Evolutionary conservation across 2,329 filamentous ascomycete genomes (phyloP).

Genomic region (Xylaria sp.): DNA sequence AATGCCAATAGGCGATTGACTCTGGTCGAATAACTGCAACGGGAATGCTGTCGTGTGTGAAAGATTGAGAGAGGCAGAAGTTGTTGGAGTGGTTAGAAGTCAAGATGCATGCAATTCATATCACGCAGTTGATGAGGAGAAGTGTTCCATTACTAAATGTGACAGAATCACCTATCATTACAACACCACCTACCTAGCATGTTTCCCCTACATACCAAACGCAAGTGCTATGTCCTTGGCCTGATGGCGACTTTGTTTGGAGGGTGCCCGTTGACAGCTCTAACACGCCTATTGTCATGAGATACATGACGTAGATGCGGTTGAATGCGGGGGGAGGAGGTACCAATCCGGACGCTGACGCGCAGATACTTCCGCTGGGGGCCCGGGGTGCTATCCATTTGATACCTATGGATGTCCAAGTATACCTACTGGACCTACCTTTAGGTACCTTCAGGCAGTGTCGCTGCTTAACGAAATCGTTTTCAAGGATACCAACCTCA

Average conservation of each 20-base stretch:
- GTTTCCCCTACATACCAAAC: too few relatives aligned
- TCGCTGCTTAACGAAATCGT: too few relatives aligned
- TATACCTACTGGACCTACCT: too few relatives aligned
- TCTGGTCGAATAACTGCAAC: not conserved
- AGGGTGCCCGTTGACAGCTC: conserved; percentile 15
- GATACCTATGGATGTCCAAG: too few relatives aligned
- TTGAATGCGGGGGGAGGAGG: conserved; percentile 28
- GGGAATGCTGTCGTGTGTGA: not conserved
- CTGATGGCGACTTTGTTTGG: conserved; percentile 16
- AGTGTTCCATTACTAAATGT: not conserved
- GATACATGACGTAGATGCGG: conserved; percentile 35
- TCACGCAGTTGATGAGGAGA: too few relatives aligned
- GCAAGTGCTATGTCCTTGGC: conserved; percentile 5
- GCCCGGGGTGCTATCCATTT: not conserved
- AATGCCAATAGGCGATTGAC: not conserved
- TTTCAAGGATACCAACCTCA: too few relatives aligned
- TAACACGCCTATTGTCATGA: conserved; percentile 15
- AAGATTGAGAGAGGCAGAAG: not conserved
- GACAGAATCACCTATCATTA: conserved; percentile 4
- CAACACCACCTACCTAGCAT: too few relatives aligned
- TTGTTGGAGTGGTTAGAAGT: not conserved
- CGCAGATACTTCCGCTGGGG: too few relatives aligned
- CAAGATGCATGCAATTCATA: too few relatives aligned
- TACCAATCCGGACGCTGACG: not conserved
- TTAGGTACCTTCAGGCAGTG: too few relatives aligned